These are phyloP conservation scores for Xylaria multiplex DNA, from an alignment of 2,329 filamentous ascomycete genomes.

Conservation along the genomic window DNA sequence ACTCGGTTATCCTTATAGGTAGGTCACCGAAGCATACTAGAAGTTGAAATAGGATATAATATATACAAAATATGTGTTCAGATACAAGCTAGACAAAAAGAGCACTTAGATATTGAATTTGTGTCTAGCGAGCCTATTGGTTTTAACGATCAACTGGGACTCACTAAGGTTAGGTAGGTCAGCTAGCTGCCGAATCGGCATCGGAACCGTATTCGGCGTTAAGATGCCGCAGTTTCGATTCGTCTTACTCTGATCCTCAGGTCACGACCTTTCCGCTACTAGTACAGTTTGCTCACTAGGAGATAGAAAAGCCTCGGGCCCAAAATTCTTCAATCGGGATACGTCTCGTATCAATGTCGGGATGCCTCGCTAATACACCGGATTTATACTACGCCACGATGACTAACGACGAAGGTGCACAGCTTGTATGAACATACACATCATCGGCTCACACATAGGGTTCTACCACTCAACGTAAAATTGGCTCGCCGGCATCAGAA, in stretches of 20 bases:
- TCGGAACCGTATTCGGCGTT: not conserved
- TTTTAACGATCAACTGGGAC: not conserved
- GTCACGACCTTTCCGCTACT: not conserved
- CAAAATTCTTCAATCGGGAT: not conserved
- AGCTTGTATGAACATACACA: not conserved
- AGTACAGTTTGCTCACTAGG: not conserved
- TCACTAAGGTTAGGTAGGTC: not conserved
- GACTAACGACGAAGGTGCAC: not conserved
- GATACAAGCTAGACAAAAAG: not conserved
- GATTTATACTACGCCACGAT: not conserved
- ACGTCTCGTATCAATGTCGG: no score
- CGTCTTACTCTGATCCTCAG: conserved; percentile 6
- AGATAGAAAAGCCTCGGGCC: not conserved
- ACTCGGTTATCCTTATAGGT: not conserved
- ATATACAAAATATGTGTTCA: not conserved
- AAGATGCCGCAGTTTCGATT: not conserved
- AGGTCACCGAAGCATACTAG: not conserved
- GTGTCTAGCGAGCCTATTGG: not conserved
- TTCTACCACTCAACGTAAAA: not conserved
- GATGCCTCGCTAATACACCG: not conserved
- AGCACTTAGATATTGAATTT: no score
- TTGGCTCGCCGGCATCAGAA: not conserved
- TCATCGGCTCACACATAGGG: not conserved
- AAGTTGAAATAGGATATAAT: not conserved
- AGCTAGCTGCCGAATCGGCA: not conserved